Percentiles rank a stretch among this genome's conserved stretches.
These are phyloP conservation scores for Fusarium palustre DNA, from an alignment of 2,329 filamentous ascomycete genomes.

Conservation along the genomic window DNA sequence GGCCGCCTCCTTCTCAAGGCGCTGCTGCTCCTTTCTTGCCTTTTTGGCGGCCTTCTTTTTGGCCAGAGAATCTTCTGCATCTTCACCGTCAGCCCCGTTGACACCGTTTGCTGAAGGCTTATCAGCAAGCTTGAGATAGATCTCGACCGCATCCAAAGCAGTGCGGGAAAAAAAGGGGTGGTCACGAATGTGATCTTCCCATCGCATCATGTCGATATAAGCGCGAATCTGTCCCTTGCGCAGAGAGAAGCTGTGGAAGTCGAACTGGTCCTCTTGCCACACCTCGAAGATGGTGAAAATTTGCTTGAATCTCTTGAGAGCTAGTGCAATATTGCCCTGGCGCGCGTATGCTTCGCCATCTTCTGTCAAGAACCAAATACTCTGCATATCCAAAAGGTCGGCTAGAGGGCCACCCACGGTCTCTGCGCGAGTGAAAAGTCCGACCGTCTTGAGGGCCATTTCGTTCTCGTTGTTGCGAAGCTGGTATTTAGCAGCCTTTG, in stretches of 20 bases:
- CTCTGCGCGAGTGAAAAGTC: constrained; percentile 93
- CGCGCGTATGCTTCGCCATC: constrained; percentile 91
- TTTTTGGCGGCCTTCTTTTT: constrained; percentile 92
- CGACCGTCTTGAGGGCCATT: constrained; percentile 86
- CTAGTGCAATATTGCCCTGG: constrained; percentile 83
- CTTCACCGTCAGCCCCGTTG: constrained; percentile 65
- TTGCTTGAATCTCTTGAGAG: constrained; percentile 90
- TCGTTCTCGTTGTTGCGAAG: constrained; percentile 92
- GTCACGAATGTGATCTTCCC: constrained; percentile 91
- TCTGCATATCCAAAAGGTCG: constrained; percentile 98
- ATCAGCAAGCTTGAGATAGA: constrained; percentile 85
- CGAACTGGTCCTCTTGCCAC: constrained; percentile 98
- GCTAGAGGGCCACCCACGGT: constrained; percentile 87
- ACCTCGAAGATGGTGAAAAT: constrained; percentile 94
- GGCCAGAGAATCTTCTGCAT: constrained; percentile 71
- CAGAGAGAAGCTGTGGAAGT: constrained; percentile 98
- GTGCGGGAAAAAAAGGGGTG: constrained; percentile 93
- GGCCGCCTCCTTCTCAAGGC: constrained; percentile 79
- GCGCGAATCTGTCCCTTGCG: constrained; percentile 95
- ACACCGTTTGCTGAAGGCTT: constrained; percentile 74
- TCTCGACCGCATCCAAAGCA: constrained; percentile 81
- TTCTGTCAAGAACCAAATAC: constrained; percentile 95
- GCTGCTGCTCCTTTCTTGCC: constrained; percentile 78
- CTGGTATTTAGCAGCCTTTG: constrained; percentile 97
- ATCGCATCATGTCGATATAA: constrained; percentile 95